Conservation (phyloP, 116 monocot species). For the Trichopus zeylanicus region DNA sequence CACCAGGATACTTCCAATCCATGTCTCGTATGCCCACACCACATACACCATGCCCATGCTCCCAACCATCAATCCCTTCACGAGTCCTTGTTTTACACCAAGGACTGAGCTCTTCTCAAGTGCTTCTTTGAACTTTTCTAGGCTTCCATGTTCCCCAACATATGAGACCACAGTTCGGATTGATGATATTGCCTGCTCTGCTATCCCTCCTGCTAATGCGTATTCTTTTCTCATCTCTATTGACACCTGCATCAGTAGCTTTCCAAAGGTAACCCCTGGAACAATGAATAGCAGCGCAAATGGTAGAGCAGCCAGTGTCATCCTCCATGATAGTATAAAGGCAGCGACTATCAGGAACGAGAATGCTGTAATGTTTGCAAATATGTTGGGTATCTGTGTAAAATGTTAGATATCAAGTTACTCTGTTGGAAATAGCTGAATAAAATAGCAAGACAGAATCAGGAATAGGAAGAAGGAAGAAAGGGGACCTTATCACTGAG, state of each 20-base stretch:
- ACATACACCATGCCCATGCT: constrained; percentile 20
- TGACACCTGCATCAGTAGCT: constrained; percentile 9
- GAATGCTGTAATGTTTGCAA: constrained; percentile 10
- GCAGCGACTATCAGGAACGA: constrained; percentile 1
- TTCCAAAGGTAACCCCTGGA: constrained; percentile 20
- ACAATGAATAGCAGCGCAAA: constrained; percentile 17
- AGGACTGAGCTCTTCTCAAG: constrained; percentile 10
- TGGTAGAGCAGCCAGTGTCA: constrained; percentile 20
- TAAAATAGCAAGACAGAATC: too few relatives aligned
- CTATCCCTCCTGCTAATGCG: constrained; percentile 21
- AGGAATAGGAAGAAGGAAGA: neutral
- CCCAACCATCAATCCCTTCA: constrained; percentile 16
- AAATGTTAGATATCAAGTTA: constrained; percentile 22
- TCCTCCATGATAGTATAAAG: constrained; percentile 16
- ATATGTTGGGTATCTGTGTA: constrained; percentile 22
- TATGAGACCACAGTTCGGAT: constrained; percentile 27
- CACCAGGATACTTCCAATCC: constrained; percentile 20
- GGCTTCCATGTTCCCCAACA: constrained; percentile 10
- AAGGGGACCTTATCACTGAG: constrained; percentile 22
- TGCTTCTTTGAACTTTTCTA: constrained; percentile 14
- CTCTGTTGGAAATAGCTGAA: neutral
- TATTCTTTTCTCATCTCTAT: constrained; percentile 13
- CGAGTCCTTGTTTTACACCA: constrained; percentile 25
- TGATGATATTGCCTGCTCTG: constrained; percentile 30
- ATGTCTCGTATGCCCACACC: constrained; percentile 18